A percentile compares a stretch with the other conserved stretches of the same genome.
Evolutionary conservation across 768 basidiomycete species (phyloP).

Genomic region (Termitomyces sp.): DNA sequence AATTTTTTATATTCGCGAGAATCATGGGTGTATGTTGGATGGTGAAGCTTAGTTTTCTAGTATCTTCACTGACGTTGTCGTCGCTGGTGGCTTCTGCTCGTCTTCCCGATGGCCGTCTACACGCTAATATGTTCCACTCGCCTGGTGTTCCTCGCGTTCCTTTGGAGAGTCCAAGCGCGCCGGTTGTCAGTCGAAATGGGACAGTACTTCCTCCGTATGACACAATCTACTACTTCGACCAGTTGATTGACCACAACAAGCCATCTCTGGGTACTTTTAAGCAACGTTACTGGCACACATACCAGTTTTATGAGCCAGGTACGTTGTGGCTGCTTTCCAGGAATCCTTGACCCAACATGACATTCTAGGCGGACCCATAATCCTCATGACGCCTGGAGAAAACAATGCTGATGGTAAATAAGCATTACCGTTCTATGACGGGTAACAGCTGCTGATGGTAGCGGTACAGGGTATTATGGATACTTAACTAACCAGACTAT

Average conservation of each 20-base stretch:
- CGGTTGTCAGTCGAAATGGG: constrained; percentile 39
- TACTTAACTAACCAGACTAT: constrained; percentile 64
- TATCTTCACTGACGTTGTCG: constrained; percentile 14
- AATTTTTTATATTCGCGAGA: background rate
- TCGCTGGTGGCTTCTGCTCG: constrained; percentile 18
- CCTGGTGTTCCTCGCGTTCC: constrained; percentile 31
- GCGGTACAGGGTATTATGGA: constrained; percentile 31
- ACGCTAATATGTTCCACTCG: constrained; percentile 36
- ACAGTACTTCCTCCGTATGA: constrained; percentile 39
- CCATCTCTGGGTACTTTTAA: constrained; percentile 69
- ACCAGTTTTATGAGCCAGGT: constrained; percentile 59
- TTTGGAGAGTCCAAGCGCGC: constrained; percentile 19
- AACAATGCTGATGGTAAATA: constrained; percentile 42
- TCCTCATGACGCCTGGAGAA: constrained; percentile 67
- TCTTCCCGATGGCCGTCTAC: constrained; percentile 33
- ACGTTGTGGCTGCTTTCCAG: background rate
- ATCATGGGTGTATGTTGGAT: constrained; percentile 1
- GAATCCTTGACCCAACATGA: background rate
- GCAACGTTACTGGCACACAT: constrained; percentile 70
- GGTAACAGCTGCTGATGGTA: background rate
- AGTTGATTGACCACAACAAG: constrained; percentile 48
- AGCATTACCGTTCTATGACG: background rate
- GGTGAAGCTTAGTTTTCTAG: constrained; percentile 18
- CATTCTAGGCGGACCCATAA: constrained; percentile 47
- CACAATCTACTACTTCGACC: constrained; percentile 51